Percentiles rank a stretch among this genome's conserved stretches.
Evolutionary conservation across 139 green algal species (phyloP).

Genomic region (Coelastrella sp.): DNA sequence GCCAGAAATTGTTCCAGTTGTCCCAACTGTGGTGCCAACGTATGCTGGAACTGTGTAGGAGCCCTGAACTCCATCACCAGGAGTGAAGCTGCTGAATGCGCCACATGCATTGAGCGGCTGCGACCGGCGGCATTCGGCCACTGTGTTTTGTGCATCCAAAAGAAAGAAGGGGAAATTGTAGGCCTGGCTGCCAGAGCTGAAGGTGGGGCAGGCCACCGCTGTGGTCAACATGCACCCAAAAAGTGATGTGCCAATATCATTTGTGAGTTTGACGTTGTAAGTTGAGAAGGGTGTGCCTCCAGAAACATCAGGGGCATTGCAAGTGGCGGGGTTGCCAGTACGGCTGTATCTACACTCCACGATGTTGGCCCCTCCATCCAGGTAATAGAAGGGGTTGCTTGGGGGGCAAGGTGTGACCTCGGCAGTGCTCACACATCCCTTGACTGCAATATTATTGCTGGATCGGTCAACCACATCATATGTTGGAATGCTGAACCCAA

Average conservation of each 20-base stretch:
- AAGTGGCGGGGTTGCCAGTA: not conserved
- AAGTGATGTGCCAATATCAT: not conserved
- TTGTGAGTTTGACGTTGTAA: not conserved
- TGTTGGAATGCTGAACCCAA: not conserved
- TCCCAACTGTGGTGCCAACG: not conserved
- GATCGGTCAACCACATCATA: not conserved
- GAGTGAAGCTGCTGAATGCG: not conserved
- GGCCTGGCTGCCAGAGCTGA: not conserved
- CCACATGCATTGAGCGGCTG: not conserved
- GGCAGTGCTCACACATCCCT: not conserved
- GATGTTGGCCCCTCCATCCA: not conserved
- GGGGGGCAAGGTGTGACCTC: not conserved
- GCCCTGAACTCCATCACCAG: not conserved
- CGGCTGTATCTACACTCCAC: not conserved
- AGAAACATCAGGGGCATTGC: not conserved
- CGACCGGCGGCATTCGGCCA: not conserved
- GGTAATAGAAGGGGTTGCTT: not conserved
- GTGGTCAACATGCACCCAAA: not conserved
- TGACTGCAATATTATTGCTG: not conserved
- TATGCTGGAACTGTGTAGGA: not conserved
- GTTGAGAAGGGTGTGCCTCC: not conserved
- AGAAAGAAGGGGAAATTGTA: constrained; percentile 8
- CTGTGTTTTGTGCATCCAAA: not conserved
- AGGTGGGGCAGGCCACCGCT: not conserved
- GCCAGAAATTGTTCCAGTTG: not conserved